A percentile compares a stretch with the other conserved stretches of the same genome.
These are phyloP conservation scores for Entomortierella lignicola DNA, from an alignment of 192 early-diverging fungal species.

Conservation along the genomic window DNA sequence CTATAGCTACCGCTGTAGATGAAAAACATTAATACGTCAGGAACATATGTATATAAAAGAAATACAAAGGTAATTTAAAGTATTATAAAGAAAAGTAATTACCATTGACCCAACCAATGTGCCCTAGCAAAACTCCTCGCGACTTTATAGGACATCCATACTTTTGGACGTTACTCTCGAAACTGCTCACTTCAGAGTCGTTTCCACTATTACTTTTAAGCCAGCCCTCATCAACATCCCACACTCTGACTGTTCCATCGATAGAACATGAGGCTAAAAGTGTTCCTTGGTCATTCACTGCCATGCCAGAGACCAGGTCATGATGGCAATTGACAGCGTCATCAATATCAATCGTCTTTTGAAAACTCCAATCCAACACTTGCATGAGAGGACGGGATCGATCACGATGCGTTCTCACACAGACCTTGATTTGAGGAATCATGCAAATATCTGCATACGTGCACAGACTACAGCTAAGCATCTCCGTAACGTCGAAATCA, in stretches of 20 bases:
- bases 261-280: slow-evolving; percentile 31
- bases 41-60: too few species aligned
- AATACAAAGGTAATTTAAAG: not conserved
- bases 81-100: not conserved
- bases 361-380: slow-evolving; percentile 21
- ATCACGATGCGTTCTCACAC: slow-evolving; percentile 21
- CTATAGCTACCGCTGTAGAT: slow-evolving; percentile 39
- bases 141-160: slow-evolving; percentile 20
- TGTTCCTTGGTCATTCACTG: slow-evolving; percentile 29
- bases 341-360: slow-evolving; percentile 4
- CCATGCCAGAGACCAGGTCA: slow-evolving; percentile 40
- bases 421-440: slow-evolving; percentile 25
- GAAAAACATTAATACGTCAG: not conserved
- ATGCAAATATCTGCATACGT: slow-evolving; percentile 37
- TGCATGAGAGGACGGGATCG: slow-evolving; percentile 22
- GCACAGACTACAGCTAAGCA: slow-evolving; percentile 26
- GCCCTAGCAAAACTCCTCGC: slow-evolving; percentile 12
- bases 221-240: slow-evolving; percentile 10
- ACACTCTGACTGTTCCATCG: slow-evolving; percentile 36
- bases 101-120: slow-evolving; percentile 52
- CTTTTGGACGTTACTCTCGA: slow-evolving; percentile 8
- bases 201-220: too few species aligned
- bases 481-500: not conserved
- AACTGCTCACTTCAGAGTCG: not conserved
- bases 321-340: slow-evolving; percentile 13